Percentiles rank a stretch among this genome's conserved stretches.
phyloP scores from a whole-genome alignment of 148 eudicot genomes.

The Camellia japonica region DNA sequence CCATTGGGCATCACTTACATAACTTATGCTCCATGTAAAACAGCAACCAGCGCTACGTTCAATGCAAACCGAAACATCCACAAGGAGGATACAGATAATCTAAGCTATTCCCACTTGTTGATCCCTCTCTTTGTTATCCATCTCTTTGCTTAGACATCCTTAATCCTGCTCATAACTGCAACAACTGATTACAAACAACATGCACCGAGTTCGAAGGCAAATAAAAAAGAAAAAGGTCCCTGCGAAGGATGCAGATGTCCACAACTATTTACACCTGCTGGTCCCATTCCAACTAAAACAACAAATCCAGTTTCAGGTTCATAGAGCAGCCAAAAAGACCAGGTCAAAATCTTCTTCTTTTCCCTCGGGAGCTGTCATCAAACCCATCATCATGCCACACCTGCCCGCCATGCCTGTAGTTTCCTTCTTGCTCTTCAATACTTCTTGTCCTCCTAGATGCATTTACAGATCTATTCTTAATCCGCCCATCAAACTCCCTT shows the following conservation, averaged over 20 bases:
- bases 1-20: not conserved
- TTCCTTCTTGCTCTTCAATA: conserved; percentile 35
- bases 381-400: conserved; percentile 41
- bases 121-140: not conserved
- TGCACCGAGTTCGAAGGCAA: not conserved
- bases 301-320: not conserved
- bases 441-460: conserved; percentile 28
- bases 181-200: not conserved
- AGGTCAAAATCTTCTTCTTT: conserved; percentile 38
- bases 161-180: not conserved
- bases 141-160: not conserved
- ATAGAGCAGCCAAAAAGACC: not conserved
- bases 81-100: not conserved
- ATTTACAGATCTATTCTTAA: conserved; percentile 22
- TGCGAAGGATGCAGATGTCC: not conserved
- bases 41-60: not conserved
- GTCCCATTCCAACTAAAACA: not conserved
- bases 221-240: not conserved
- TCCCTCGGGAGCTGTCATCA: conserved; percentile 25
- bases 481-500: conserved; percentile 39
- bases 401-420: conserved; percentile 25
- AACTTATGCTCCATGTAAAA: not conserved
- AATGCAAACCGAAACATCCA: not conserved
- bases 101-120: not conserved
- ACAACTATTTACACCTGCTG: not conserved